Evolutionary conservation across 805 yeast species (phyloP), one percentile per base, ranked within the genome.

Genomic region (Candida qinlingensis): DNA sequence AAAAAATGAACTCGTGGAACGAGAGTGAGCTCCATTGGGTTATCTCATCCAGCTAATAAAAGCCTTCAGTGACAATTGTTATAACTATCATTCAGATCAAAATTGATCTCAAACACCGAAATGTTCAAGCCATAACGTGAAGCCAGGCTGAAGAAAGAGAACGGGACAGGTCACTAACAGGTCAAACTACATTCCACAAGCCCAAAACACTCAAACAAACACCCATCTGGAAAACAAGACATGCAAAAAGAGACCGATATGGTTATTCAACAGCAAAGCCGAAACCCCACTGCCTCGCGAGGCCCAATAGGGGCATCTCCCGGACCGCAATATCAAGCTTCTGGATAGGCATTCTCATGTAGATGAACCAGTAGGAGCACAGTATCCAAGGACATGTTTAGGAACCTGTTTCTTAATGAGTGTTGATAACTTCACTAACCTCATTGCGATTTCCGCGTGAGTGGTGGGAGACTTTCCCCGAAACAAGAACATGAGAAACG

Each of bases 391-490:
- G 33, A 13, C 28, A 19, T 19, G 19, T 19, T 19, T 3, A 19
- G 29, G 26, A 26, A 39, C 13, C 43, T 38, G 50, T 41, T 29
- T 35, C 44, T 55, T 66, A 65, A 62, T 64, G 71, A 67, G 73
- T 67, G 56, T 64, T 28, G 39, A 58, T 62, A 54, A 64, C 62
- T 64, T 66, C 65, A 67, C 62, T 65, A 61, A 65, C 65, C 75
- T 69, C 74, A 66, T 57, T 67, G 58, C 72, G 75, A 63, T 83
- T 82, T 81, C 89, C 89, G 85, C 80, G 71, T 69, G 65, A 53
- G 58, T 68, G 86, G 86, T 86, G 80, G 90, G 89, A 83, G 90
- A 83, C 90, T 83, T 83, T 83, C 89, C 90, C 90, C 88, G 77
- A 83, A 81, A 85, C 85, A 65, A 65, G 55, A 46, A 38, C 27